Evolutionary conservation across 75 land plant species (phyloP), one percentile per base, ranked within the genome.

Genomic region (Pinus albicaulis): DNA sequence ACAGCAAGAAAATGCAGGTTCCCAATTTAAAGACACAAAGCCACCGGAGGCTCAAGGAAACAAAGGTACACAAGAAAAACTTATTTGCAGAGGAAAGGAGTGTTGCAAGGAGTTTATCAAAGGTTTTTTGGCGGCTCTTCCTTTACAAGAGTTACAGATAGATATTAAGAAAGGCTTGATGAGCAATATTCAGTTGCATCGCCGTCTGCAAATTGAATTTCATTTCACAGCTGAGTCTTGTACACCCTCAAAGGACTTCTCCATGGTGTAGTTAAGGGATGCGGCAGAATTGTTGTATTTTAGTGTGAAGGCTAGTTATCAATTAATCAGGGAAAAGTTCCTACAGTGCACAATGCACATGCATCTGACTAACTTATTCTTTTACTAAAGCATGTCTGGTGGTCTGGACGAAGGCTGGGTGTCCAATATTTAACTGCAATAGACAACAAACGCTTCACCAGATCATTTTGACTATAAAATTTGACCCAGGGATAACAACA

Each of bases 191-290:
- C 90, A 84, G 8, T 80, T 95, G 61, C 94, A 91, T 80, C 93
- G 86, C 55, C 81, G 96, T 71, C 89, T 95, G 59, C 98, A 95
- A 76, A 91, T 95, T 69, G 98, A 95, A 80, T 93, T 93, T 71
- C 94, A 95, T 77, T 89, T 73, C 59, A 91, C 95, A 56, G 59
- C 24, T 16, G 38, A 66, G 22, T 77, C 71, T 62, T 15, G 16
- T 75, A 22, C 7, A 20, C 76, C 38, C 41, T 62, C 3, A 28
- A 70, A 70, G 20, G 36, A 24, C 17, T 25, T 19, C 12, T 76
- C 4, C 79, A 61, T 23, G 64, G n/a, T 60, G 59, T 74, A 72
- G 74, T 34, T 28, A 24, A 64, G 41, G 41, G 19, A 31, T 68
- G 52, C n/a, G 24, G 53, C 20, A n/a, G 71, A 20, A 36, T 5